phyloP scores from a whole-genome alignment of 768 basidiomycete species.

The Glaciozyma antarctica region DNA sequence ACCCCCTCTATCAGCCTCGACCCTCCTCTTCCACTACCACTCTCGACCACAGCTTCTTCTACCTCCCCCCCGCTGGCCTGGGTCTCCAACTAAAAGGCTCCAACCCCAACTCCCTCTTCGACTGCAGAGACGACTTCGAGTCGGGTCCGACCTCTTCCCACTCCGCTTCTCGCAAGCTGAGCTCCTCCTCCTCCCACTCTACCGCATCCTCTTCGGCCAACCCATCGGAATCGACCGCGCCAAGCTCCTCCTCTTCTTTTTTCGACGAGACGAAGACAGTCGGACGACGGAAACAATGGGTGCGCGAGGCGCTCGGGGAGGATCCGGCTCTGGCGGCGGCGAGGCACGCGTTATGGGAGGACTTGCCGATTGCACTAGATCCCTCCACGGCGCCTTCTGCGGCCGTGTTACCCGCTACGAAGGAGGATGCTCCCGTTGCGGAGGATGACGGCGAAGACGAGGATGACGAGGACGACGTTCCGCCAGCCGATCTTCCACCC shows the following conservation, averaged over 20 bases:
- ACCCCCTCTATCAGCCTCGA: neutral
- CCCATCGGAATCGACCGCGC: neutral
- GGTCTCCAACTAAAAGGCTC: neutral
- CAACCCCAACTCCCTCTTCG: neutral
- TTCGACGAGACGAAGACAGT: constrained; percentile 10
- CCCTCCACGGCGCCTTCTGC: neutral
- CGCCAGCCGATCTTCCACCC: neutral
- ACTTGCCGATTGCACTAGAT: neutral
- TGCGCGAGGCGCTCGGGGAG: constrained; percentile 7
- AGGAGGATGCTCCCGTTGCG: neutral
- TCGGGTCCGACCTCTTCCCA: neutral
- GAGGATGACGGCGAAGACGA: constrained; percentile 6
- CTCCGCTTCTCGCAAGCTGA: neutral
- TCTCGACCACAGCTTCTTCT: neutral
- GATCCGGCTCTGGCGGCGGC: constrained; percentile 24
- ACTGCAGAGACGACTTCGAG: neutral
- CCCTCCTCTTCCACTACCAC: neutral
- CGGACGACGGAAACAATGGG: constrained; percentile 12
- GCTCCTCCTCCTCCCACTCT: neutral
- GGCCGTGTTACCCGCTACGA: neutral
- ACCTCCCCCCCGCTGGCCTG: neutral
- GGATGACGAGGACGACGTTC: neutral
- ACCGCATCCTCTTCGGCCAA: neutral
- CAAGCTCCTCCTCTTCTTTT: neutral
- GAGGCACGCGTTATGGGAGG: constrained; percentile 18